Percentiles rank a stretch among this genome's conserved stretches.
Conservation (phyloP, 164 flowering plant genomes). For the Brasenia schreberi region DNA sequence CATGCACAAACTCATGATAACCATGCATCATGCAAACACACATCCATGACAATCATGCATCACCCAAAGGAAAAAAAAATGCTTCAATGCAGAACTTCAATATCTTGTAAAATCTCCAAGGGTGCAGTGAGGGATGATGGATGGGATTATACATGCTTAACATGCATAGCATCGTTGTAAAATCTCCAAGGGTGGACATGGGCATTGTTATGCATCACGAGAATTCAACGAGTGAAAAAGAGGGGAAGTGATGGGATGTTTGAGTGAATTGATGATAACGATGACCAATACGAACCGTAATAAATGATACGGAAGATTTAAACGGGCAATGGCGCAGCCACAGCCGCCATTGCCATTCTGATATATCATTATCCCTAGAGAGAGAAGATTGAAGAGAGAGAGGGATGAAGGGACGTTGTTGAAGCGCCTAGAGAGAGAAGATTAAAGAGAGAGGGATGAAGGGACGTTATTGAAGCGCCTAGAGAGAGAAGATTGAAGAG, state of each 20-base stretch:
- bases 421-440: slow-evolving; percentile 8
- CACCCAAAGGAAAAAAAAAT: too few relatives aligned
- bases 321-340: slow-evolving; percentile 40
- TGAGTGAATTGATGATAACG: not conserved
- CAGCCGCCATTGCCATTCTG: slow-evolving; percentile 46
- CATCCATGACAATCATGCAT: not conserved
- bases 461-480: too few relatives aligned
- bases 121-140: not conserved
- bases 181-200: too few relatives aligned
- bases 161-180: too few relatives aligned
- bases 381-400: slow-evolving; percentile 3
- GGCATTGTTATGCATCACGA: too few relatives aligned
- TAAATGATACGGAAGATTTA: not conserved
- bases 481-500: slow-evolving; percentile 6
- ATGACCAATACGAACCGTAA: not conserved
- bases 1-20: not conserved
- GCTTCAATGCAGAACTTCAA: too few relatives aligned
- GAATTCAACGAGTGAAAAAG: not conserved
- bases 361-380: slow-evolving; percentile 13
- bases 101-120: not conserved
- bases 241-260: not conserved
- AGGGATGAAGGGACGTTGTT: not conserved
- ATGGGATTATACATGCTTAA: not conserved
- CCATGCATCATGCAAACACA: not conserved
- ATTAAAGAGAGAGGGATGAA: not conserved